These are phyloP conservation scores for Aspergillus fumigatus DNA, from an alignment of 2,329 filamentous ascomycete species.

Conservation along the genomic window DNA sequence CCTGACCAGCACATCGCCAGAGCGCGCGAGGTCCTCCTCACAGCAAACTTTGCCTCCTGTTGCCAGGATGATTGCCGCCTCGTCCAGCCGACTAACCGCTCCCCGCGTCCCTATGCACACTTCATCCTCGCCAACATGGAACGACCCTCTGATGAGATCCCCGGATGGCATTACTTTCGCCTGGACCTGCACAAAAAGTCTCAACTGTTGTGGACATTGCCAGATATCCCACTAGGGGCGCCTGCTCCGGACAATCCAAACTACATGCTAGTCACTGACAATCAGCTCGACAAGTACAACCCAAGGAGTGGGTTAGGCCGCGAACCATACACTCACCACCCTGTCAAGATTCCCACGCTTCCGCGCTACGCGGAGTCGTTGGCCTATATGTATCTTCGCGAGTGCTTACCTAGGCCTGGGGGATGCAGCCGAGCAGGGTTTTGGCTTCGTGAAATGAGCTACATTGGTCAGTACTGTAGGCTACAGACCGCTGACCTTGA, in stretches of 20 bases:
- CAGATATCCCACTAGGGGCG: neutral
- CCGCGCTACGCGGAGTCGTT: neutral
- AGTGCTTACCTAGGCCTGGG: no score
- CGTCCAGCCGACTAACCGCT: fast-evolving
- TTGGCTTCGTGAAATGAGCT: no score
- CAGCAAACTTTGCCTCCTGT: neutral
- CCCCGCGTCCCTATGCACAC: no score
- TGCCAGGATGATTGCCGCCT: no score
- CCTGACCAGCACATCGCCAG: neutral
- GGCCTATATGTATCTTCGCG: neutral
- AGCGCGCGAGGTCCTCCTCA: neutral
- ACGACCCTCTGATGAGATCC: no score
- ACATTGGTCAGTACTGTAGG: no score
- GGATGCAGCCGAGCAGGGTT: no score
- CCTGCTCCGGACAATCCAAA: neutral
- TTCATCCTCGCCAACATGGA: no score
- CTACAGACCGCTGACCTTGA: no score
- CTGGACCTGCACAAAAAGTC: neutral
- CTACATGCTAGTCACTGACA: neutral
- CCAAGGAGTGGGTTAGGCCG: neutral
- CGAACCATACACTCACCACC: neutral
- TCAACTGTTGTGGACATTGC: neutral
- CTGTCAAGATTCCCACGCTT: neutral
- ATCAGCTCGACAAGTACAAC: neutral
- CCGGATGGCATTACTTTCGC: no score